Base-by-base conservation (phyloP, 139 green algal species). In the Volvox reticuliferus region DNA sequence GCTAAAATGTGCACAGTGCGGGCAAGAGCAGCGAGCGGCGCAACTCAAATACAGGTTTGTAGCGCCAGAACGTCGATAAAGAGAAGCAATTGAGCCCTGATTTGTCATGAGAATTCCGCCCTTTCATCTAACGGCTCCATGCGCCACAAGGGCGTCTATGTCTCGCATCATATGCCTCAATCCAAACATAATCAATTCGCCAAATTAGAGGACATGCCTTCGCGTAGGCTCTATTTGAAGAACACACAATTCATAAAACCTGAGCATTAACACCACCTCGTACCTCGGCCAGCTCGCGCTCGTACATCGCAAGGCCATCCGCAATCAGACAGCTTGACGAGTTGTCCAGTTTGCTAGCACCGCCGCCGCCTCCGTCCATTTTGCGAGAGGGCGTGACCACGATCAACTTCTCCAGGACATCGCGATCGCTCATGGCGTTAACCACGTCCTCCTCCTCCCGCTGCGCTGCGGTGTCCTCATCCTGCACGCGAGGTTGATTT, bases 281-380 rank as follows among this genome's bases (percentile, higher is more conserved):
- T 87, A 92, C 88, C 88, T 94, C 92, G 17, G 92, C 84, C 61
- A 92, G 89, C 91, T 97, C 94, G 80, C 95, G 90, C 91, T 97
- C 95, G 86, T 99, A 99, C 30, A 96, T 91, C 61, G 95, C 94
- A 80, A 99, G 95, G 0, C 97, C 97, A 80, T 99, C 97, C 63
- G 97, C 96, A 91, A 99, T 98, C 22, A 98, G 94, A 30, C 89
- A 88, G 71, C 86, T 88, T 24, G 90, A 88, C 33, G 82, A 79
- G 14, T 76, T 65, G 30, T 93, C 93, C 44, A 93, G 61, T 65
- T 90, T 89, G 44, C 91, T 87, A 36, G 63, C 83, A 19, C 79
- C 37, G 22, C 65, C 36, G 0, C 76, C 80, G 20, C n/a, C 28
- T 75, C 44, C 26, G 77, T n/a, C 67, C 50, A 77, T 89, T 75